Percentiles rank a stretch among this genome's conserved stretches.
Evolutionary conservation across 2,329 filamentous ascomycete genomes (phyloP).

Genomic region (Colletotrichum coccodes): DNA sequence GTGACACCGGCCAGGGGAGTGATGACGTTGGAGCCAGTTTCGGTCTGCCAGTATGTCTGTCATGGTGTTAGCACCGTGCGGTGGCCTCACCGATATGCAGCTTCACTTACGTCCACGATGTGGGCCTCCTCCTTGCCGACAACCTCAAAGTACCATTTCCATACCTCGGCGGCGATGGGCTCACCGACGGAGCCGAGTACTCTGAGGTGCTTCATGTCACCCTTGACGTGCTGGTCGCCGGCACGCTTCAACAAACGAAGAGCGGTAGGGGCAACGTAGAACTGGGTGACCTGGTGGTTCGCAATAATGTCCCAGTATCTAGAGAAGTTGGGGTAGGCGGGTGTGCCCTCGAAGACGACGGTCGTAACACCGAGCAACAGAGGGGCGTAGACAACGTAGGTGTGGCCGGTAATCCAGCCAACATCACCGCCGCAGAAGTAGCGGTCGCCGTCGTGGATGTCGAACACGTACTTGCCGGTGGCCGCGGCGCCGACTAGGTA

Average conservation of each 20-base stretch:
- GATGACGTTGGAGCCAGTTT: slow-evolving; percentile 97
- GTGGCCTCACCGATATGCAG: background rate
- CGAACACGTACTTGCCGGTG: slow-evolving; percentile 98
- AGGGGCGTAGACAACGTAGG: slow-evolving; percentile 97
- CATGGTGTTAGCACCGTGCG: background rate
- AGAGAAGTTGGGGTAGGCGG: slow-evolving; percentile 96
- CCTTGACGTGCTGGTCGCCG: slow-evolving; percentile 90
- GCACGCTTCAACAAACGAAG: slow-evolving; percentile 94
- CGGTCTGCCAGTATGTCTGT: slow-evolving; percentile 99
- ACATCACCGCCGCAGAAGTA: slow-evolving; percentile 99
- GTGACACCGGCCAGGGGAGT: slow-evolving; percentile 92
- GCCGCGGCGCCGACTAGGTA: slow-evolving; percentile 94
- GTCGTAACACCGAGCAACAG: slow-evolving; percentile 92
- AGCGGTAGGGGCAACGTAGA: slow-evolving; percentile 97
- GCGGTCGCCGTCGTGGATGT: slow-evolving; percentile 91
- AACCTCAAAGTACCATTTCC: slow-evolving; percentile 99
- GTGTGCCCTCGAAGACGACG: slow-evolving; percentile 97
- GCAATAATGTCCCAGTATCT: slow-evolving; percentile 99
- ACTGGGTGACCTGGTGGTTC: slow-evolving; percentile 94
- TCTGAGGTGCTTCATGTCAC: slow-evolving; percentile 87
- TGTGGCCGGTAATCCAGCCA: slow-evolving; percentile 99
- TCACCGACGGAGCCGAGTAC: slow-evolving; percentile 96
- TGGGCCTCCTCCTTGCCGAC: slow-evolving; percentile 95
- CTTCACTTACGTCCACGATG: slow-evolving; percentile 84
- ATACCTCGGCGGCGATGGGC: slow-evolving; percentile 96